A percentile compares a stretch with the other conserved stretches of the same genome.
phyloP scores from a whole-genome alignment of 306 rosid species.

The cucumber (Cucumis sativus) region Cucumber_9930_V3 NC_026660.2:30206001-30206500 shows the following conservation, averaged over 20 bases:
- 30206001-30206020: constrained; percentile 60
- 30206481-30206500: not conserved
- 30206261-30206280: not conserved
- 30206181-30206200: constrained; percentile 37
- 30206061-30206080: constrained; percentile 71
- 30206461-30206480: not conserved
- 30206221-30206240: not conserved
- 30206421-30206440: not conserved
- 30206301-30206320: not conserved
- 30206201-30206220: not conserved
- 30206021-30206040: constrained; percentile 72
- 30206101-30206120: constrained; percentile 84
- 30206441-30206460: not conserved
- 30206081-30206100: constrained; percentile 95
- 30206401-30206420: not conserved
- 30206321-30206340: not conserved
- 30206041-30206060: constrained; percentile 86
- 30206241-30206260: not conserved
- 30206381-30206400: not conserved
- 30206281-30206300: not conserved
- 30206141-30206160: constrained; percentile 85
- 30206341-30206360: not conserved
- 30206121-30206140: constrained; percentile 80
- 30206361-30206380: not conserved
- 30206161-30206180: constrained; percentile 77